Evolutionary conservation across 1,139 yeast genomes (phyloP), one percentile per base, ranked within the genome.

Genomic region (Zygoascus hellenicus): DNA sequence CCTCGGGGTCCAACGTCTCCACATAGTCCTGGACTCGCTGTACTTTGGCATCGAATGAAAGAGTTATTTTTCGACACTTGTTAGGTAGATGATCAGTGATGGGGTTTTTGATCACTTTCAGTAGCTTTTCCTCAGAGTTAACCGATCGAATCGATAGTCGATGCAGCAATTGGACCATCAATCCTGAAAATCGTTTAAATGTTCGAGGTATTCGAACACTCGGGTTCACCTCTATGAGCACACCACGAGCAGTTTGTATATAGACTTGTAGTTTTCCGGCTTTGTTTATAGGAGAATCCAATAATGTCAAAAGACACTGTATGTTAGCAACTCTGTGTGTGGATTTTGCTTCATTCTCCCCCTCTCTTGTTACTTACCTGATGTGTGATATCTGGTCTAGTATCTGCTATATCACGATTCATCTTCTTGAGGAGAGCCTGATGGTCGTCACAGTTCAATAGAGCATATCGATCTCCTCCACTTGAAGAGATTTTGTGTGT

Each of bases 341-440:
- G 16, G 42, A 13, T 15, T 17, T 26, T 16, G 10, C 19, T 9
- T 5, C 22, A 4, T 32, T 4, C 14, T 13, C n/a, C 11, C n/a
- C 34, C 16, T 9, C 9, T 14, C 5, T 14, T 2, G 26, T 22
- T 22, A 38, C 57, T 41, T 45, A 41, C 45, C 54, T 67, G 74
- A 65, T 92, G 98, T 41, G 97, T 90, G 61, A 92, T 92, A 67
- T 92, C 98, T 16, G 98, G 98, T 67, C 98, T 80, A 5, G 97
- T 97, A 65, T 92, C 98, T 41, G 96, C 90, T 57, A 92, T 92
- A 65, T 92, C 97, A 63, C 97, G 78, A 42, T 96, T 96, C 95
- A 90, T 88, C 65, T 89, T 90, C 67, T 94, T 84, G 59, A 92
- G 73, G 49, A 92, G 74, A 13, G 97, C 97, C 70, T 92, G 98